Evolutionary conservation across 2,329 filamentous ascomycete genomes (phyloP), one percentile per base, ranked within the genome.

Genomic region (Trichoderma aggressivum): DNA sequence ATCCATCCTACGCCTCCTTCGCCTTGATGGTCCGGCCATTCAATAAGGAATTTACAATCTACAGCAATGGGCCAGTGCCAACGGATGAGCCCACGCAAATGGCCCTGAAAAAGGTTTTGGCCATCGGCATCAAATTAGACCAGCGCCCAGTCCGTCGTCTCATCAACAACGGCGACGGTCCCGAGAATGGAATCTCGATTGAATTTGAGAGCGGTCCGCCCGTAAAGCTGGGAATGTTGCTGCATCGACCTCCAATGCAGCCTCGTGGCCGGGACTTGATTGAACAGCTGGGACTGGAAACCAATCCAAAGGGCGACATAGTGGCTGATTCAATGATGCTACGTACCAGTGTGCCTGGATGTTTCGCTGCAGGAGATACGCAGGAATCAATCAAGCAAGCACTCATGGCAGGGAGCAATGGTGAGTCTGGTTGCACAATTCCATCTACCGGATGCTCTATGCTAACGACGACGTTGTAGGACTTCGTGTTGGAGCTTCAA

Each of bases 341-440:
- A 53, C 80, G 84, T 75, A 87, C 86, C 4, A 86, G 77, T 68
- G 81, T 87, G 0, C 77, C 78, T 3, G 87, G 87, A 0, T 84
- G 86, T 3, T 88, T 86, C 78, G 86, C 86, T 0, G 85, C 80
- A 1, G 88, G 88, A 0, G 87, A 90, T 77, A 83, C 80, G 7
- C 30, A 66, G 24, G 67, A 71, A 32, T 67, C 61, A 21, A 71
- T 72, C 14, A 72, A 70, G n/a, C 66, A 72, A 65, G 71, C 71
- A 6, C 21, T 65, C n/a, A 70, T 72, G 66, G 66, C 66, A 8
- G 43, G 66, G 12, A 63, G 53, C 21, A 72, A 72, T 24, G 60
- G 71, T 72, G n/a, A 70, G 71, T 6, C 3, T 5, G 7, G 14
- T 21, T 10, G 8, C 6, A 32, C 28, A 64, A 12, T 36, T 21